Percentiles rank a stretch among this genome's conserved stretches.
These are phyloP conservation scores for Tulasnella sp. DNA, from an alignment of 768 basidiomycete species.

Conservation along the genomic window DNA sequence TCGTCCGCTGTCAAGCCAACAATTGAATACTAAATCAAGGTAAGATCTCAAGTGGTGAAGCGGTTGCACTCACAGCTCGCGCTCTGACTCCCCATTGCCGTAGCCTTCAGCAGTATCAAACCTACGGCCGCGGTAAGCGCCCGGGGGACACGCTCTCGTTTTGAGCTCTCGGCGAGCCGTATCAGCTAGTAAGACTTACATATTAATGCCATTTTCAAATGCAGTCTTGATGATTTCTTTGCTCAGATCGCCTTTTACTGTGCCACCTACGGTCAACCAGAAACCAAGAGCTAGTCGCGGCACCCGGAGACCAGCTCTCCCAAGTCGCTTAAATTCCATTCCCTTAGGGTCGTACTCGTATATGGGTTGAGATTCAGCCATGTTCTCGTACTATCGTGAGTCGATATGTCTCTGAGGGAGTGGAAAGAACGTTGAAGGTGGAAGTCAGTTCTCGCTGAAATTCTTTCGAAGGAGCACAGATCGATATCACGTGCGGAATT, in stretches of 20 bases:
- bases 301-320: not conserved
- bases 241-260: constrained; percentile 61
- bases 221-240: constrained; percentile 72
- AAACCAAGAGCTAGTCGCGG: not conserved
- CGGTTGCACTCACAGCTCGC: constrained; percentile 42
- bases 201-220: constrained; percentile 68
- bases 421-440: not conserved
- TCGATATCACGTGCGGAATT: not conserved
- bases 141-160: too few relatives aligned
- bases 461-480: not conserved
- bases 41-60: not conserved
- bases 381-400: not conserved
- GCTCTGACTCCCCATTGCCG: constrained; percentile 59
- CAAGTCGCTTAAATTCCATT: not conserved
- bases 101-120: constrained; percentile 66
- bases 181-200: constrained; percentile 27
- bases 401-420: not conserved
- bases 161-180: not conserved
- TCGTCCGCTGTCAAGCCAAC: constrained; percentile 40
- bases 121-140: not conserved
- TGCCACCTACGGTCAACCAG: constrained; percentile 54
- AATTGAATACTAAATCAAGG: not conserved
- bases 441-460: not conserved
- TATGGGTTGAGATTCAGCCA: not conserved
- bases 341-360: not conserved